Percentiles rank a stretch among this genome's conserved stretches.
Evolutionary conservation across 192 early-diverging fungal genomes (phyloP).

Genomic region (Phlyctochytrium bullatum): DNA sequence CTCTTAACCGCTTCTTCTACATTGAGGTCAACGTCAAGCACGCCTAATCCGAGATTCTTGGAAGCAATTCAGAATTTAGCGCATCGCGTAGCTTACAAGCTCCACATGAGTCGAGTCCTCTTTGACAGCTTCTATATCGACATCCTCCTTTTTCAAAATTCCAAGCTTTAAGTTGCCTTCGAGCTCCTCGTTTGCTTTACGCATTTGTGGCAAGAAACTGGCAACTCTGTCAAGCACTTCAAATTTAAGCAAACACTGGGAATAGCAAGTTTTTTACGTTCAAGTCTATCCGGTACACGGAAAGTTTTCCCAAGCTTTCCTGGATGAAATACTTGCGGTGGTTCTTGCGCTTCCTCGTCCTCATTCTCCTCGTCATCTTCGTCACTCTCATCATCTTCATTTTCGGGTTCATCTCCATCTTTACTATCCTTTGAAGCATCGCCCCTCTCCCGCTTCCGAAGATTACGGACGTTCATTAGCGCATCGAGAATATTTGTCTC

Average conservation of each 20-base stretch:
- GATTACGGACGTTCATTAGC: background rate
- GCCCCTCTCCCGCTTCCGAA: background rate
- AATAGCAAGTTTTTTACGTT: background rate
- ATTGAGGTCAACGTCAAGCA: background rate
- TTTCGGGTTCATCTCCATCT: background rate
- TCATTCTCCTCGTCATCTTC: background rate
- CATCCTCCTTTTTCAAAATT: conserved; percentile 1
- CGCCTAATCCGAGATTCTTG: background rate
- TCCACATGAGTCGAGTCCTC: conserved; percentile 11
- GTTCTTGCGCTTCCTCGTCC: background rate
- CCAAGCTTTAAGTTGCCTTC: background rate
- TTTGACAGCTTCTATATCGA: conserved; percentile 18
- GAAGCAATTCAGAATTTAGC: too few species aligned
- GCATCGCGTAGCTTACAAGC: conserved; percentile 10
- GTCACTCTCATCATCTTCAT: background rate
- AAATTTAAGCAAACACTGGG: too few species aligned
- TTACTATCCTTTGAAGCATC: background rate
- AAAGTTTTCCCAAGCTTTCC: background rate
- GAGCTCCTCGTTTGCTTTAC: conserved; percentile 14
- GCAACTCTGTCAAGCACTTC: conserved; percentile 13
- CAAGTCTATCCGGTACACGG: too few species aligned
- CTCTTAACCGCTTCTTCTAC: background rate
- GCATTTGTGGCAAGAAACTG: conserved; percentile 18
- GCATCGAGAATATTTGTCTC: background rate
- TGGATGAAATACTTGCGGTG: background rate